Base-by-base conservation (phyloP, 495 filamentous ascomycete species). In the Penicillium coprophilum region DNA sequence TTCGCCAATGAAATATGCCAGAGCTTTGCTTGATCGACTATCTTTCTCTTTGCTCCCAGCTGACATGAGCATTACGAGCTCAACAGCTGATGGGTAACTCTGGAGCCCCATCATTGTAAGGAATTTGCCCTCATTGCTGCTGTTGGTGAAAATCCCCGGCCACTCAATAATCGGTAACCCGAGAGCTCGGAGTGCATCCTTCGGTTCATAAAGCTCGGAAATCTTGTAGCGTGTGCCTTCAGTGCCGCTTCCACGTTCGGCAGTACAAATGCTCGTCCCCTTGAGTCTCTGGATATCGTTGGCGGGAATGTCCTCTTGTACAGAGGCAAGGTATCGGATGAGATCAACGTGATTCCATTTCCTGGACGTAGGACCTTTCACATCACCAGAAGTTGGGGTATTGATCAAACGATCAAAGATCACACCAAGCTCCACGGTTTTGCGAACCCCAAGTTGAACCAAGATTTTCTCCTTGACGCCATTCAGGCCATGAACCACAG, bases 321-420 rank as follows among this genome's bases (percentile, higher is more conserved):
- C 92, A 15, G 91, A 93, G 10, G 90, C 82, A 40, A 99, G 81
- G 62, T 99, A 99, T 57, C 87, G 89, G 71, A 99, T 93, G 15
- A 99, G 79, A 61, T 97, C 92, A 44, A 95, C 85, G 67, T 97
- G 94, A 60, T 86, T 95, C 90, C 89, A 96, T 77, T 87, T 90
- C 17, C 55, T 61, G 13, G 65, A 54, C 15, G 52, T 52, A n/a
- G 69, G 62, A 34, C 68, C 69, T 49, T 74, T 73, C 28, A 66
- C 63, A 43, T 79, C 77, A 21, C 70, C 62, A 6, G 80, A 71
- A 3, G 72, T 73, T 2, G 76, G 62, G 17, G 71, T 64, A 54
- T 80, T 81, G 63, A 96, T 80, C 49, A 98, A 80, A 38, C 95
- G 83, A 36, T 89, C 87, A 62, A 97, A 97, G 21, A 99, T 91